phyloP scores from a whole-genome alignment of 2,329 filamentous ascomycete genomes.

The Gaeumannomyces tritici region DNA sequence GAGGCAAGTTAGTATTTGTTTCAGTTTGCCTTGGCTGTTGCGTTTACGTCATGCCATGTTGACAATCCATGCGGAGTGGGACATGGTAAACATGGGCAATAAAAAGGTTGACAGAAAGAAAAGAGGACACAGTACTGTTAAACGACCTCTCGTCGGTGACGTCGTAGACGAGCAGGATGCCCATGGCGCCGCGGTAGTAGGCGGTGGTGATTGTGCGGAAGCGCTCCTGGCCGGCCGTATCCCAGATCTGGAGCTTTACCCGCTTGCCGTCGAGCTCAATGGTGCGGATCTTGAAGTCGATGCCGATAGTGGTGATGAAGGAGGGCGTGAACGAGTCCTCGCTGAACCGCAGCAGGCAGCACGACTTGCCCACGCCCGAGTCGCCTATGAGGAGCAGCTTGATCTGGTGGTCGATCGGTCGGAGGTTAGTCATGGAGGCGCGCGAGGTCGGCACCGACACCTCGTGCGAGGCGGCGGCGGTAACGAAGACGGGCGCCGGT shows the following conservation, averaged over 20 bases:
- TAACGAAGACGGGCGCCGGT: not conserved
- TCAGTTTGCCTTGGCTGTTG: constrained; percentile 4
- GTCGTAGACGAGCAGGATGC: constrained; percentile 94
- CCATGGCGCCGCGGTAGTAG: constrained; percentile 98
- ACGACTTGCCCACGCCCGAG: constrained; percentile 94
- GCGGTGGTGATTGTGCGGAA: constrained; percentile 98
- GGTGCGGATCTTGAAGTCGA: constrained; percentile 99
- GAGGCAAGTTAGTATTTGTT: constrained; percentile 13
- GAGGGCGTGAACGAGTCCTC: constrained; percentile 96
- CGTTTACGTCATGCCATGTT: not conserved
- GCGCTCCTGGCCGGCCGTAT: constrained; percentile 94
- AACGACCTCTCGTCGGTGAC: constrained; percentile 95
- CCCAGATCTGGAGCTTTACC: constrained; percentile 99
- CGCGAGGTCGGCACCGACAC: constrained; percentile 8
- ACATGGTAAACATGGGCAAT: constrained; percentile 2
- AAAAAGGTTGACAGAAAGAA: constrained; percentile 2
- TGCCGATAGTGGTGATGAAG: constrained; percentile 98
- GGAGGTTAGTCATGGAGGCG: constrained; percentile 6
- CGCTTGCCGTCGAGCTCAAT: constrained; percentile 98
- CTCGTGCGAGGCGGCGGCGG: not conserved
- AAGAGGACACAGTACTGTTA: constrained; percentile 57
- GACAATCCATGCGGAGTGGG: not conserved
- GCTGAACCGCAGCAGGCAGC: constrained; percentile 91
- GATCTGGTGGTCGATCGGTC: constrained; percentile 50
- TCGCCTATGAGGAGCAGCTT: constrained; percentile 95